Conservation (phyloP, 345 rosid species). For the Ceriops tagal region DNA sequence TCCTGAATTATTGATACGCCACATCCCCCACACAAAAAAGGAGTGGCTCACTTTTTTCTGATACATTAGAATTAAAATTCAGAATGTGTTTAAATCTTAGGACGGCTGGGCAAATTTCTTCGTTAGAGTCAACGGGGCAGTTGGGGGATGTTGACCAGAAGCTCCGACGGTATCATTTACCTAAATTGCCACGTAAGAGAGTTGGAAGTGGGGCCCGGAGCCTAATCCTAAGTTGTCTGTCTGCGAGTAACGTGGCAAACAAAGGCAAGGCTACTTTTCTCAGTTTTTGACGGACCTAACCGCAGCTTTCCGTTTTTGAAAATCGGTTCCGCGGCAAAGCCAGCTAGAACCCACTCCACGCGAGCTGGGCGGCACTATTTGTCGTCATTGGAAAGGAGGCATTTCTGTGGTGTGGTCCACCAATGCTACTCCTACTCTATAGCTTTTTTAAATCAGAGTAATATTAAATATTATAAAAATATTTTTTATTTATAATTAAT, state of each 20-base stretch:
- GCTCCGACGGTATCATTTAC: slow-evolving; percentile 12
- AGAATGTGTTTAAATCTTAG: no score
- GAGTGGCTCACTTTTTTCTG: no score
- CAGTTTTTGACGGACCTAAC: slow-evolving; percentile 32
- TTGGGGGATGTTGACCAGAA: not conserved
- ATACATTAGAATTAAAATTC: no score
- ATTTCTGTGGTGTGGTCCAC: not conserved
- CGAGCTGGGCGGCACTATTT: slow-evolving; percentile 31
- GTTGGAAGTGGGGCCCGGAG: not conserved
- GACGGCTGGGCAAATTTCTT: no score
- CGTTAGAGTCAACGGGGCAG: not conserved
- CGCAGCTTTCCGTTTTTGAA: slow-evolving; percentile 3
- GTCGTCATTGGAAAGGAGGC: slow-evolving; percentile 27
- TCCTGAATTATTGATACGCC: no score
- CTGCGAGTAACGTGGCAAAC: slow-evolving; percentile 19
- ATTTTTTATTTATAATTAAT: no score
- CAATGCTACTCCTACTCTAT: not conserved
- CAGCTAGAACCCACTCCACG: slow-evolving; percentile 48
- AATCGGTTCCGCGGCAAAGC: slow-evolving; percentile 23
- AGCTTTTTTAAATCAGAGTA: slow-evolving; percentile 8
- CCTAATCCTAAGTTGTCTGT: slow-evolving; percentile 20
- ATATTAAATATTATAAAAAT: no score
- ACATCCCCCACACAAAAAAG: no score
- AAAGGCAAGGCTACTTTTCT: no score
- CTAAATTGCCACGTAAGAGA: slow-evolving; percentile 9